These are phyloP conservation scores for Coniochaeta pulveracea DNA, from an alignment of 2,329 filamentous ascomycete genomes.

Conservation along the genomic window DNA sequence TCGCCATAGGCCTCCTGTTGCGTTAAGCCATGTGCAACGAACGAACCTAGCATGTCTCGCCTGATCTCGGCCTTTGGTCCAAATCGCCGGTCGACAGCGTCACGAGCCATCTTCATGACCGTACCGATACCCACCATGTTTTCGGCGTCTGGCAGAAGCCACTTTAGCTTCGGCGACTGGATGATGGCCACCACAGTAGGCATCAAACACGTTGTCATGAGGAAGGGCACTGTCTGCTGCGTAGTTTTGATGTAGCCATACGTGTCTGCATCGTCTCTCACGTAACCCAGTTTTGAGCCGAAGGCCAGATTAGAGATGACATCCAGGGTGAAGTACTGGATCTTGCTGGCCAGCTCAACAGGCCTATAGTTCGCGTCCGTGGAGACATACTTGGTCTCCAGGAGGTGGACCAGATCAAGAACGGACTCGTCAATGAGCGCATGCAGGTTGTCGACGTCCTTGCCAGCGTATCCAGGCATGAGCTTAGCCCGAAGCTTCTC, in stretches of 20 bases:
- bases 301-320: conserved; percentile 41
- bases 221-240: conserved; percentile 18
- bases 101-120: conserved; percentile 19
- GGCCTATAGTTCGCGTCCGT: conserved; percentile 19
- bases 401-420: conserved; percentile 29
- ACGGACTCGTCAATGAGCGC: conserved; percentile 32
- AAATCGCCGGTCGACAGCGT: conserved; percentile 13
- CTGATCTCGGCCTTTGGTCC: conserved; percentile 10
- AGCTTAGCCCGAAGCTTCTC: conserved; percentile 23
- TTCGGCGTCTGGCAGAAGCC: conserved; percentile 25
- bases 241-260: conserved; percentile 29
- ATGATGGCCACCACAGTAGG: conserved; percentile 28
- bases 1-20: conserved; percentile 10
- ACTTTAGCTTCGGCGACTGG: conserved; percentile 22
- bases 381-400: conserved; percentile 27
- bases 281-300: conserved; percentile 34
- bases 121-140: conserved; percentile 27
- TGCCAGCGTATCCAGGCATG: conserved; percentile 15
- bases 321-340: conserved; percentile 42
- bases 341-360: conserved; percentile 36
- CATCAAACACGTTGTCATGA: conserved; percentile 29
- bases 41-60: conserved; percentile 28
- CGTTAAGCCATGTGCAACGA: conserved; percentile 22
- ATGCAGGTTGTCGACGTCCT: conserved; percentile 18
- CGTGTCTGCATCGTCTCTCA: conserved; percentile 30